These are phyloP conservation scores for Colletotrichum cordylinicola DNA, from an alignment of 2,329 filamentous ascomycete species.

Conservation along the genomic window DNA sequence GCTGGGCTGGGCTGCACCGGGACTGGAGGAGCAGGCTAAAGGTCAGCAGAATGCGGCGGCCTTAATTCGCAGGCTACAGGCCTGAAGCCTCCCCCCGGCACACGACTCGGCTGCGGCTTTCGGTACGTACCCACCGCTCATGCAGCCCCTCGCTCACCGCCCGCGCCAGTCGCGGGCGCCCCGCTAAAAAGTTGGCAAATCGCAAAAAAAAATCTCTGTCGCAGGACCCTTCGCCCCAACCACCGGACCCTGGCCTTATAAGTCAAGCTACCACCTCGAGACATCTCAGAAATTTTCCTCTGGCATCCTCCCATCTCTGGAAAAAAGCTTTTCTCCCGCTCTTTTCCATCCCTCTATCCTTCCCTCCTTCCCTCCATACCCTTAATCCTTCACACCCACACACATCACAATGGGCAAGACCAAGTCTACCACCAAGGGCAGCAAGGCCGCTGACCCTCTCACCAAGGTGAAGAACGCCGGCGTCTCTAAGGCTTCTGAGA, in stretches of 20 bases:
- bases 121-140: conserved; percentile 10
- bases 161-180: conserved; percentile 3
- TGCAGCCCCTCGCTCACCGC: conserved; percentile 18
- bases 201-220: conserved; percentile 21
- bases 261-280: conserved; percentile 17
- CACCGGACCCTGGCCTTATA: conserved; percentile 19
- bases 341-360: not conserved
- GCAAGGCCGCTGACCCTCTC: conserved; percentile 50
- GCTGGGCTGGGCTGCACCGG: not conserved
- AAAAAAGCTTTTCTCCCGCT: conserved; percentile 8
- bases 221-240: conserved; percentile 24
- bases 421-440: conserved; percentile 65
- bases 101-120: not conserved
- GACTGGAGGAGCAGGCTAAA: conserved; percentile 10
- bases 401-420: conserved; percentile 60
- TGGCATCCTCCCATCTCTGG: conserved; percentile 13
- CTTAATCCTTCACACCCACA: not conserved
- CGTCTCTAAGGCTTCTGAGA: conserved; percentile 71
- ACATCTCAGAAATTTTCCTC: not conserved
- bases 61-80: conserved; percentile 20
- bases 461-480: conserved; percentile 68
- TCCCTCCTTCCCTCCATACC: not conserved
- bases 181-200: conserved; percentile 22
- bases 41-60: conserved; percentile 17
- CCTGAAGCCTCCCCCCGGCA: not conserved